Percentiles rank a stretch among this genome's conserved stretches.
phyloP scores from a whole-genome alignment of 768 basidiomycete species.

The Leucosporidium yakuticum region DNA sequence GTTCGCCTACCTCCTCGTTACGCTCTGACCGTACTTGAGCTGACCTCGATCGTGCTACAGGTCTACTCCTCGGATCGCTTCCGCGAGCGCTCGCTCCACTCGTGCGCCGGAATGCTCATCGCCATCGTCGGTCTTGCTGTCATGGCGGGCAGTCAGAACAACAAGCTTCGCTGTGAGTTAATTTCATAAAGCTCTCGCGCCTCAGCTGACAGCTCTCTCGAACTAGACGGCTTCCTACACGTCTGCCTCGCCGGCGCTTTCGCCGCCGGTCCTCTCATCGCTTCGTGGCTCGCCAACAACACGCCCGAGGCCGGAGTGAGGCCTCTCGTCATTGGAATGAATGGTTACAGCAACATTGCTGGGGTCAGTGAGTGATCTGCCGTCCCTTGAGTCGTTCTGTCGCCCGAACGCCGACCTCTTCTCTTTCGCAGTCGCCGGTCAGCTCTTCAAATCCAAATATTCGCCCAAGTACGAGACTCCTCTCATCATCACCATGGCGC shows the following conservation, averaged over 20 bases:
- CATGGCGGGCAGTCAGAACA: conserved; percentile 32
- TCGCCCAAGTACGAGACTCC: conserved; percentile 9
- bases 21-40: too few species aligned
- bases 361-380: background rate
- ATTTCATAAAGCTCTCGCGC: too few species aligned
- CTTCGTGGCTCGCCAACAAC: conserved; percentile 39
- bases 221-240: conserved; percentile 42
- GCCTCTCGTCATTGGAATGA: conserved; percentile 8
- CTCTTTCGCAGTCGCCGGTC: conserved; percentile 5
- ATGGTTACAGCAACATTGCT: background rate
- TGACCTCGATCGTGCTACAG: too few species aligned
- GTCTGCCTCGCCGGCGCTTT: conserved; percentile 43
- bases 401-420: background rate
- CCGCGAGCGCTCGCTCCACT: conserved; percentile 41
- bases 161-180: conserved; percentile 33
- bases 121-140: conserved; percentile 41
- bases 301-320: conserved; percentile 1
- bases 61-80: conserved; percentile 40
- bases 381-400: too few species aligned
- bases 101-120: conserved; percentile 32
- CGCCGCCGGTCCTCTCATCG: conserved; percentile 39
- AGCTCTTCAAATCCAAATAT: conserved; percentile 24
- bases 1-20: background rate
- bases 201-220: too few species aligned
- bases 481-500: background rate